Evolutionary conservation across 495 filamentous ascomycete genomes (phyloP).

Genomic region (Podospora australis): DNA sequence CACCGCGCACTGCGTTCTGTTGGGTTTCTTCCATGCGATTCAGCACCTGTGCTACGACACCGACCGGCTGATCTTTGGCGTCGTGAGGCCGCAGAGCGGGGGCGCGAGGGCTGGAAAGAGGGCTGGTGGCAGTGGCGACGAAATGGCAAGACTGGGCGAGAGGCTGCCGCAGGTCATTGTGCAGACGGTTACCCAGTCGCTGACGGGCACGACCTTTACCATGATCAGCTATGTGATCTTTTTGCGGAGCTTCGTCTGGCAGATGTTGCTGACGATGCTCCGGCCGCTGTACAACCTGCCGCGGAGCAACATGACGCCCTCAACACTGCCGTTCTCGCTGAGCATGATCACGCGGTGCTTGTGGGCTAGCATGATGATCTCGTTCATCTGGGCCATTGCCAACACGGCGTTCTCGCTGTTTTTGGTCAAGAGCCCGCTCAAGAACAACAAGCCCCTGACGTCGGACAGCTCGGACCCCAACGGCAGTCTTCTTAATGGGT

Average conservation of each 20-base stretch:
- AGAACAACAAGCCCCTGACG: conserved; percentile 76
- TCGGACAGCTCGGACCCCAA: conserved; percentile 83
- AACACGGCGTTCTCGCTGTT: conserved; percentile 73
- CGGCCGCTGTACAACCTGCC: conserved; percentile 69
- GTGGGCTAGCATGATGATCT: conserved; percentile 58
- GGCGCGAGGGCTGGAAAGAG: conserved; percentile 25
- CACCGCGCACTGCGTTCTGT: conserved; percentile 57
- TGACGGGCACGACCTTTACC: conserved; percentile 40
- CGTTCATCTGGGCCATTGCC: conserved; percentile 64
- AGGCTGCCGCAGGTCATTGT: conserved; percentile 27
- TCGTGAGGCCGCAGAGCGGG: conserved; percentile 21
- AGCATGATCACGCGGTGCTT: conserved; percentile 54
- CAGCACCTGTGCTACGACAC: conserved; percentile 68
- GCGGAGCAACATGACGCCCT: conserved; percentile 54
- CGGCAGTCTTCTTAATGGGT: conserved; percentile 75
- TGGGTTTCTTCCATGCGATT: conserved; percentile 62
- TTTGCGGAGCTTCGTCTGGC: conserved; percentile 59
- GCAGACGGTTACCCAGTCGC: conserved; percentile 33
- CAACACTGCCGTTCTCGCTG: conserved; percentile 51
- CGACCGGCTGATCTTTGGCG: conserved; percentile 57
- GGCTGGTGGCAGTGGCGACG: conserved; percentile 19
- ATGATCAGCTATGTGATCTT: conserved; percentile 58
- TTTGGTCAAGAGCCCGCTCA: conserved; percentile 72
- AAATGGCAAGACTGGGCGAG: conserved; percentile 21
- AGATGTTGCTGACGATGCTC: conserved; percentile 58